Percentiles rank a stretch among this genome's conserved stretches.
Conservation (phyloP, 164 flowering plant genomes). For the Macadamia tetraphylla region DNA sequence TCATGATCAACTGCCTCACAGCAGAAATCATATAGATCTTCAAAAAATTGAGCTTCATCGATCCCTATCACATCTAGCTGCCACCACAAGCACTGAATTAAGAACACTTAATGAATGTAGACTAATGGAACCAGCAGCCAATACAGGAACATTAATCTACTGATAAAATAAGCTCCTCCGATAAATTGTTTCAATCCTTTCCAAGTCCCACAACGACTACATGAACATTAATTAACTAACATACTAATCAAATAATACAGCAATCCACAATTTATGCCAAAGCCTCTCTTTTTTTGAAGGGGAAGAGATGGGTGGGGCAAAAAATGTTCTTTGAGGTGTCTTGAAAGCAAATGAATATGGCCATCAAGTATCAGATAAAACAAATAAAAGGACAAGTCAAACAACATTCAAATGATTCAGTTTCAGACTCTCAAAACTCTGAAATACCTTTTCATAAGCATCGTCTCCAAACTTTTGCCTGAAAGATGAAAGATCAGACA, state of each 20-base stretch:
- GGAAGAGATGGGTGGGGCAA: too few species aligned
- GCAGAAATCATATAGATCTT: conserved; percentile 90
- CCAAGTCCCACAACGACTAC: background rate
- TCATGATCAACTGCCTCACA: conserved; percentile 75
- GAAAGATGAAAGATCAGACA: conserved; percentile 61
- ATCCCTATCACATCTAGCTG: conserved; percentile 95
- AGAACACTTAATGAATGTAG: background rate
- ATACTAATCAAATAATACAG: background rate
- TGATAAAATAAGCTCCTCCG: too few species aligned
- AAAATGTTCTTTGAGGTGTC: background rate
- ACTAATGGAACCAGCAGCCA: too few species aligned
- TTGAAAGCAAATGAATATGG: background rate
- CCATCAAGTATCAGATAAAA: too few species aligned
- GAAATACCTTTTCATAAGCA: conserved; percentile 65
- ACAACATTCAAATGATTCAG: background rate
- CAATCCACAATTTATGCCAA: too few species aligned
- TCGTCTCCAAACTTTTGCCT: conserved; percentile 51
- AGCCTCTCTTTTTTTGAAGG: too few species aligned
- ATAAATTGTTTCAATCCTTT: background rate
- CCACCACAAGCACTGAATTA: conserved; percentile 1
- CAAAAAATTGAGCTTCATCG: conserved; percentile 95
- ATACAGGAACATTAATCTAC: background rate
- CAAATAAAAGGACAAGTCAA: background rate
- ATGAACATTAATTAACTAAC: background rate
- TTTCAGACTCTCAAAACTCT: background rate